Base-by-base conservation (phyloP, 2,329 filamentous ascomycete species). In the Blastomyces silverae region DNA sequence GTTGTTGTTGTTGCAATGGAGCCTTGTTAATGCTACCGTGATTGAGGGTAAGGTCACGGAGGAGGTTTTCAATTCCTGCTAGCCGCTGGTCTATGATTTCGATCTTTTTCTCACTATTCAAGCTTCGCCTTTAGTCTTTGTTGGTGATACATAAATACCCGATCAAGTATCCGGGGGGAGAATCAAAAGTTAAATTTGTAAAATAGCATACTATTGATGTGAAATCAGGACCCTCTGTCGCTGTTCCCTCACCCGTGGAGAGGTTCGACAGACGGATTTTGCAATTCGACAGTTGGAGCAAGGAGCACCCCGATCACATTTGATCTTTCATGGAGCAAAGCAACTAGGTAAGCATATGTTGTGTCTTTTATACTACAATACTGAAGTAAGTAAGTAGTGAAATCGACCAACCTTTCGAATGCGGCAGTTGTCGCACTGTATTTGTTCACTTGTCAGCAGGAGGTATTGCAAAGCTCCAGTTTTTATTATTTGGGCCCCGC, bases 61-160 rank as follows among this genome's bases (percentile, higher is more conserved):
- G 71, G 11, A 78, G 71, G 60, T 73, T 69, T 67, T 84, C 81
- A 52, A 84, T 82, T n/a, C 76, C 75, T 7, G 76, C 75, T 10
- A 84, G 72, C 20, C 81, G 78, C 39, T 80, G 77, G 68, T 83
- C 81, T 61, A 84, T 83, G 15, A 79, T 70, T 66, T 83, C 81
- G 60, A 84, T 82, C 70, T 83, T 83, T 69, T 76, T 79, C 70
- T 84, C 82, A 71, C 80, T 83, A 57, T 20, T 28, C 13, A 28
- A 55, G 34, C 13, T 25, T 37, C 31, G 2, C 13, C 31, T 28
- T 50, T 28, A 56, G 25, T 53, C 17, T 15, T 42, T 28, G 25
- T 0, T n/a, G 15, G 34, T 31, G 8, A 53, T 31, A 17, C 3
- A 17, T 50, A 50, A 34, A 6, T 34, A 13, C 22, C 20, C 59